Evolutionary conservation across 2,329 filamentous ascomycete genomes (phyloP).

Genomic region (Fusarium oxysporum): DNA sequence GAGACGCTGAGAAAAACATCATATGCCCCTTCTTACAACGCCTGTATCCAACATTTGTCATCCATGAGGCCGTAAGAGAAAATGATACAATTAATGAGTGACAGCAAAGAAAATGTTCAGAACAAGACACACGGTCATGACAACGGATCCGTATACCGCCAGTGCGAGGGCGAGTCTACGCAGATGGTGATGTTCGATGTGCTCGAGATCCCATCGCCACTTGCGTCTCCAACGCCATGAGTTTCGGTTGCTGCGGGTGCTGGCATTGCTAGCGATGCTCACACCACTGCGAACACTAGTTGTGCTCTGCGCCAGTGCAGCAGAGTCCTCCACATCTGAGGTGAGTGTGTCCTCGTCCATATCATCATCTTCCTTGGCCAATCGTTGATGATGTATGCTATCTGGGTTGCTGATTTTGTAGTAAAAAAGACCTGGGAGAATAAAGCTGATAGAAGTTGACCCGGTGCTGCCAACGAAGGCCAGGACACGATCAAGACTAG

Average conservation of each 20-base stretch:
- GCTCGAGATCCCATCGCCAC: slow-evolving; percentile 70
- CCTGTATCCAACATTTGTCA: slow-evolving; percentile 36
- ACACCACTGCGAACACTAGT: slow-evolving; percentile 57
- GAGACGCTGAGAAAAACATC: slow-evolving; percentile 37
- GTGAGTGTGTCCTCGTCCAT: slow-evolving; percentile 67
- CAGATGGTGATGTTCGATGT: slow-evolving; percentile 73
- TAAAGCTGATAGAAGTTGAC: slow-evolving; percentile 95
- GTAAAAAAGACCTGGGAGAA: slow-evolving; percentile 95
- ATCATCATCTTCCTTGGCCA: slow-evolving; percentile 93
- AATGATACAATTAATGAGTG: slow-evolving; percentile 59
- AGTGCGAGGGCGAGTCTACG: slow-evolving; percentile 80
- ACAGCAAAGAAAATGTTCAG: slow-evolving; percentile 85
- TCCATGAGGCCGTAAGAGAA: slow-evolving; percentile 33
- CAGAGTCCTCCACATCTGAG: slow-evolving; percentile 62
- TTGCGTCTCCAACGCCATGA: slow-evolving; percentile 65
- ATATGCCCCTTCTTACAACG: slow-evolving; percentile 37
- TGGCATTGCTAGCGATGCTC: slow-evolving; percentile 51
- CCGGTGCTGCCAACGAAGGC: slow-evolving; percentile 97
- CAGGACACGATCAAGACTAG: slow-evolving; percentile 87
- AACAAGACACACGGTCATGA: slow-evolving; percentile 89
- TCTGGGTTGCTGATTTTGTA: slow-evolving; percentile 97
- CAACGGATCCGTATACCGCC: slow-evolving; percentile 83
- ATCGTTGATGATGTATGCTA: slow-evolving; percentile 83
- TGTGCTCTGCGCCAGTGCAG: slow-evolving; percentile 58
- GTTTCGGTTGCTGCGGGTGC: slow-evolving; percentile 40